These are phyloP conservation scores for Gnaphalium uliginosum DNA, from an alignment of 129 eudicot genomes.

Conservation along the genomic window DNA sequence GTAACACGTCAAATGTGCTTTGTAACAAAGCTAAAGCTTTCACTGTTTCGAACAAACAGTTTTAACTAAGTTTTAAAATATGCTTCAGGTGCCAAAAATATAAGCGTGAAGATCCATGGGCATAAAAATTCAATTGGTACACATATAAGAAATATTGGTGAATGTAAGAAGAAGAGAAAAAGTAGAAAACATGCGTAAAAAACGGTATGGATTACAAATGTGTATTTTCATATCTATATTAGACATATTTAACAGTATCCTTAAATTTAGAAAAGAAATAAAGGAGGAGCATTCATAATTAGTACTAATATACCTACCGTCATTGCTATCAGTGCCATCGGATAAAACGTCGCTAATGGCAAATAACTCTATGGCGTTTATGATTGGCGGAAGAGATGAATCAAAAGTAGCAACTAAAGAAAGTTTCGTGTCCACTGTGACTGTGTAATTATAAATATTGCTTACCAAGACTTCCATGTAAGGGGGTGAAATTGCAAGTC, in stretches of 20 bases:
- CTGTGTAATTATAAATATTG: not conserved
- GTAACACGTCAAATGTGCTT: conserved; percentile 16
- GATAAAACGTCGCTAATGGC: conserved; percentile 21
- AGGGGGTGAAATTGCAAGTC: conserved; percentile 15
- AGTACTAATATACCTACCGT: conserved; percentile 1
- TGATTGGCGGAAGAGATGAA: conserved; percentile 33
- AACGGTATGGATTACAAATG: too few relatives aligned
- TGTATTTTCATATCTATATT: too few relatives aligned
- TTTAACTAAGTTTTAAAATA: too few relatives aligned
- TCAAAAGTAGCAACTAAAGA: conserved; percentile 24
- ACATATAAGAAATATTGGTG: too few relatives aligned
- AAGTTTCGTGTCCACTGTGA: not conserved
- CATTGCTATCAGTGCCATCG: conserved; percentile 28
- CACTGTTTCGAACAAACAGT: not conserved
- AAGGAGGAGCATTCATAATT: too few relatives aligned
- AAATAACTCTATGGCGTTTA: conserved; percentile 29
- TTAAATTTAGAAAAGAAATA: too few relatives aligned
- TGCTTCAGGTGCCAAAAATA: too few relatives aligned
- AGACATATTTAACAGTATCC: too few relatives aligned
- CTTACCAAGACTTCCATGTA: not conserved
- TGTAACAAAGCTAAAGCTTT: conserved; percentile 6
- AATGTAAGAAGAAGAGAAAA: too few relatives aligned
- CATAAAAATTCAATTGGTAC: too few relatives aligned
- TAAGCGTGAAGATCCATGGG: too few relatives aligned
- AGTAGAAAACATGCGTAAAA: too few relatives aligned